A percentile compares a stretch with the other conserved stretches of the same genome.
phyloP scores from a whole-genome alignment of 164 flowering plant species.

The Liriodendron chinense region DNA sequence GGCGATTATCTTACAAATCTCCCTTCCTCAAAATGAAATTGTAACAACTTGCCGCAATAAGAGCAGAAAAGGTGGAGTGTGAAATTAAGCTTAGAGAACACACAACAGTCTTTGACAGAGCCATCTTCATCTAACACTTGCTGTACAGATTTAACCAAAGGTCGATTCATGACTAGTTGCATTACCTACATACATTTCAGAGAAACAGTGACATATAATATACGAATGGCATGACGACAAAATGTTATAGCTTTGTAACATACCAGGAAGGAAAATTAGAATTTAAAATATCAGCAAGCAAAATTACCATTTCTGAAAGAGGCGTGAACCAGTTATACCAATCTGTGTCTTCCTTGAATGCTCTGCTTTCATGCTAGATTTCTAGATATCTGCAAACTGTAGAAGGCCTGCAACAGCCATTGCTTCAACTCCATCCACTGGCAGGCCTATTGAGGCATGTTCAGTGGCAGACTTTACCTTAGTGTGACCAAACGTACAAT shows the following conservation, averaged over 20 bases:
- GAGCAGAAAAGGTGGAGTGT: neutral
- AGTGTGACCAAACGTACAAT: neutral
- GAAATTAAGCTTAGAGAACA: constrained; percentile 16
- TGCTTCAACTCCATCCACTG: constrained; percentile 64
- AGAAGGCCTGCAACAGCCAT: constrained; percentile 56
- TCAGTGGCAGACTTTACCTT: constrained; percentile 73
- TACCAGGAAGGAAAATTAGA: constrained; percentile 17
- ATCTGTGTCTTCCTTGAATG: constrained; percentile 67
- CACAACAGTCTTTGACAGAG: constrained; percentile 82
- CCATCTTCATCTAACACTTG: constrained; percentile 81
- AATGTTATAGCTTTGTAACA: neutral
- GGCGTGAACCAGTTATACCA: constrained; percentile 75
- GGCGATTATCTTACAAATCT: no score
- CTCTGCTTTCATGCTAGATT: constrained; percentile 55
- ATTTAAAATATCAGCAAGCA: neutral
- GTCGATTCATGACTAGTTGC: constrained; percentile 40
- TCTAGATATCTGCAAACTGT: constrained; percentile 52
- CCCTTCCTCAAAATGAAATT: neutral
- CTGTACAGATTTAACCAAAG: constrained; percentile 49
- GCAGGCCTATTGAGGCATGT: constrained; percentile 48
- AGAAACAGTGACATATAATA: constrained; percentile 2
- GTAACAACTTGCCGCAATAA: neutral
- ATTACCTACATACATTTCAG: constrained; percentile 43
- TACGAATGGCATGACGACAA: no score
- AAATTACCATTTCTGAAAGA: constrained; percentile 59